phyloP scores from a whole-genome alignment of 1,284 basidiomycete genomes.

The Stygiomarasmius scandens region DNA sequence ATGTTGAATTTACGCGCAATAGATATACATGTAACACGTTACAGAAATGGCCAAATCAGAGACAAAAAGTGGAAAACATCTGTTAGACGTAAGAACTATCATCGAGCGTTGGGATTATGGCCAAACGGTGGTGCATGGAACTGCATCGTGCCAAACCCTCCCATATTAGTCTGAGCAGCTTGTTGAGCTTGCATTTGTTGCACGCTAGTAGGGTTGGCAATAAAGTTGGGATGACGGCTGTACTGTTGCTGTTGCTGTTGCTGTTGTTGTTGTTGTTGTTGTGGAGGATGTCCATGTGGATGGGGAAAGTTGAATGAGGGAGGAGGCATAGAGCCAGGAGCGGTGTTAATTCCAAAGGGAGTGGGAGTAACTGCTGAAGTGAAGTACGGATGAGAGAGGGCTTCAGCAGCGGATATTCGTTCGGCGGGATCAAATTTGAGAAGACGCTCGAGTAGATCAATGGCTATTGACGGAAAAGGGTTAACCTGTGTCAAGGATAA shows the following conservation, averaged over 20 bases:
- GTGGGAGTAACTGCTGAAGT: conserved; percentile 54
- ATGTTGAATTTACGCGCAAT: no score
- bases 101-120: not conserved
- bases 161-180: conserved; percentile 14
- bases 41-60: no score
- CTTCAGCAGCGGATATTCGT: conserved; percentile 90
- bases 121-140: not conserved
- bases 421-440: conserved; percentile 96
- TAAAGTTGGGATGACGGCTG: conserved; percentile 25
- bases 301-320: conserved; percentile 73
- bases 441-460: conserved; percentile 93
- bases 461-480: conserved; percentile 63
- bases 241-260: conserved; percentile 52
- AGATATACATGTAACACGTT: no score
- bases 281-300: conserved; percentile 53
- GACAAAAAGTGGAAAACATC: no score
- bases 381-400: conserved; percentile 94
- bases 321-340: conserved; percentile 63
- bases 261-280: conserved; percentile 45
- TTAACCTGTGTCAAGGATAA: not conserved
- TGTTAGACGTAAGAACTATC: not conserved
- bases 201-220: conserved; percentile 42
- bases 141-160: not conserved
- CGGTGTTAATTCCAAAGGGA: conserved; percentile 47
- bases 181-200: conserved; percentile 35